A percentile compares a stretch with the other conserved stretches of the same genome.
These are phyloP conservation scores for Bjerkandera adusta DNA, from an alignment of 1,284 basidiomycete genomes.

Conservation along the genomic window DNA sequence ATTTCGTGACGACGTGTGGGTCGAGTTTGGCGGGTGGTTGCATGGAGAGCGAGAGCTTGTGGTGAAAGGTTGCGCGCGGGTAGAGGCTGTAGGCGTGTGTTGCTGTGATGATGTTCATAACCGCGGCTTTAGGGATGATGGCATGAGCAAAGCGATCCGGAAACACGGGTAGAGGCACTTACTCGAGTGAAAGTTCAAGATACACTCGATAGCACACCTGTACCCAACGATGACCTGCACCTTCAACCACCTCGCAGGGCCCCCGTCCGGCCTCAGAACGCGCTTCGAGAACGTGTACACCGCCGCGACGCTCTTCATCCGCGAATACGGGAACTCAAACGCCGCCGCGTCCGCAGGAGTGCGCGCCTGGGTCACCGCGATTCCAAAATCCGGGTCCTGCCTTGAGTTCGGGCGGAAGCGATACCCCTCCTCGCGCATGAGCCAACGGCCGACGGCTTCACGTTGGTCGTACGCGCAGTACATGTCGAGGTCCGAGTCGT, in stretches of 20 bases:
- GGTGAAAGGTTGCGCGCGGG: slow-evolving; percentile 28
- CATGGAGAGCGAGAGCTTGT: slow-evolving; percentile 20
- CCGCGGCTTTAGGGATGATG: slow-evolving; percentile 35
- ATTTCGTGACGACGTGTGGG: slow-evolving; percentile 22
- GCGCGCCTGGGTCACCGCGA: slow-evolving; percentile 14
- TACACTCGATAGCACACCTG: slow-evolving; percentile 11
- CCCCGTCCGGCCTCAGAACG: neutral
- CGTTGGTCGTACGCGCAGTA: slow-evolving; percentile 25
- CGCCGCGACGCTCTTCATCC: slow-evolving; percentile 2
- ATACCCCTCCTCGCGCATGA: slow-evolving; percentile 20
- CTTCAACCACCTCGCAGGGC: slow-evolving; percentile 5
- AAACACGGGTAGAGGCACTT: neutral
- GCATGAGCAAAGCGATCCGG: neutral
- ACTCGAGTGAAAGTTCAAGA: slow-evolving; percentile 18
- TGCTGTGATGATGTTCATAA: slow-evolving; percentile 28
- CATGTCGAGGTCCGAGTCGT: slow-evolving; percentile 46
- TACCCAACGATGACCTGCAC: slow-evolving; percentile 15
- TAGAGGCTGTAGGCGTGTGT: slow-evolving; percentile 28
- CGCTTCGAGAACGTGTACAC: slow-evolving; percentile 14
- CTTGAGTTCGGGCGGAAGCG: slow-evolving; percentile 16
- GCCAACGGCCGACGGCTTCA: slow-evolving; percentile 21
- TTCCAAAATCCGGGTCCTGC: slow-evolving; percentile 20
- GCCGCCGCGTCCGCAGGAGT: neutral
- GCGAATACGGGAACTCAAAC: neutral
- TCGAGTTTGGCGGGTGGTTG: slow-evolving; percentile 8